Conservation (phyloP, 2,329 filamentous ascomycete species). For the Paecilomyces sp. region DNA sequence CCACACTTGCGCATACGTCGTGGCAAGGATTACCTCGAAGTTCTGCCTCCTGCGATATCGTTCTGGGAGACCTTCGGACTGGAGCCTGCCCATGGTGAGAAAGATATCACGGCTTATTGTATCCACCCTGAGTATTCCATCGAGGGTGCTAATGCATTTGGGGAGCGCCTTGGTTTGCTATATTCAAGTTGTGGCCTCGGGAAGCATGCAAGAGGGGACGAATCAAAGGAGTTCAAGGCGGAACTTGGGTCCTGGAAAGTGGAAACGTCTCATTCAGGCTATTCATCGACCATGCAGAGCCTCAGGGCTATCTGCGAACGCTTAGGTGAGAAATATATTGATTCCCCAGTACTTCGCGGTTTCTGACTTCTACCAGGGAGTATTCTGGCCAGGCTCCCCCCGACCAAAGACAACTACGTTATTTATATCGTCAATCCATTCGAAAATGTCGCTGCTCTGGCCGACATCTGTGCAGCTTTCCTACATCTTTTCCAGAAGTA, state of each 20-base stretch:
- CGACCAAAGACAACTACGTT: constrained; percentile 39
- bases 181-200: constrained; percentile 55
- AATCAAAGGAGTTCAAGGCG: constrained; percentile 30
- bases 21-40: constrained; percentile 46
- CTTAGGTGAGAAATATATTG: constrained; percentile 21
- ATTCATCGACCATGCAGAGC: constrained; percentile 26
- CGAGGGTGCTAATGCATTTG: constrained; percentile 43
- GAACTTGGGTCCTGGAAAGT: constrained; percentile 32
- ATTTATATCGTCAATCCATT: constrained; percentile 56
- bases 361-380: constrained; percentile 20
- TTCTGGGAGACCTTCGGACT: constrained; percentile 58
- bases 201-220: constrained; percentile 38
- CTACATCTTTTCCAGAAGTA: constrained; percentile 51
- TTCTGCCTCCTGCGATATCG: constrained; percentile 48
- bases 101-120: constrained; percentile 52
- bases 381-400: constrained; percentile 25
- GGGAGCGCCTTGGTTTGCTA: constrained; percentile 45
- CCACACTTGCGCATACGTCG: constrained; percentile 51
- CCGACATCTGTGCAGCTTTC: constrained; percentile 51
- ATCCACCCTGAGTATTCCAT: constrained; percentile 45
- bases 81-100: constrained; percentile 47
- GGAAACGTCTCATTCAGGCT: constrained; percentile 18
- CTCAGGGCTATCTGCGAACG: constrained; percentile 27
- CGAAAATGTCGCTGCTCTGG: constrained; percentile 35
- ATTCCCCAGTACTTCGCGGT: neutral